Percentiles rank a stretch among this genome's conserved stretches.
Evolutionary conservation across 139 green algal species (phyloP).

Genomic region (Chlamydomonas incerta): DNA sequence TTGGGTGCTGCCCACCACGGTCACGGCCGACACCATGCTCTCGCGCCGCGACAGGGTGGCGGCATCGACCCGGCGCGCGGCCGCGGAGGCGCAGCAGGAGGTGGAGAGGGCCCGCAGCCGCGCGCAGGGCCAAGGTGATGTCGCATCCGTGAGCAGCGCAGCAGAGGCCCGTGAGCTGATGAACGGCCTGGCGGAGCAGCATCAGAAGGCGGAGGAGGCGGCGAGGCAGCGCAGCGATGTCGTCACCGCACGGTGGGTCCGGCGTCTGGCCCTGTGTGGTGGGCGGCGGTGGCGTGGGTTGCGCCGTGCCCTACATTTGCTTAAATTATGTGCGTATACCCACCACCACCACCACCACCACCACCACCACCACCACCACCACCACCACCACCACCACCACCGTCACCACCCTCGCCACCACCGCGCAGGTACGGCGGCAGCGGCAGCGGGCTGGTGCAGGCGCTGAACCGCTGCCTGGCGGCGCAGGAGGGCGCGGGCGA

Average conservation of each 20-base stretch:
- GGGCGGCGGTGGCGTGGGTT: too few relatives aligned
- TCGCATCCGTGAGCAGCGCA: background rate
- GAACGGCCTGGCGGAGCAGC: constrained; percentile 35
- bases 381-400: too few relatives aligned
- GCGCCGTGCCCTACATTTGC: too few relatives aligned
- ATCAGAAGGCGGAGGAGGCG: constrained; percentile 19
- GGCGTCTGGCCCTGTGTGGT: too few relatives aligned
- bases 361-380: too few relatives aligned
- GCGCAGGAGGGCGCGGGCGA: constrained; percentile 32
- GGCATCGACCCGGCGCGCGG: background rate
- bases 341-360: too few relatives aligned
- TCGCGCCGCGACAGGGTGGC: background rate
- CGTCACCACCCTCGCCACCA: background rate
- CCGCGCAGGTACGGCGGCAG: constrained; percentile 26
- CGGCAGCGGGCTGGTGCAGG: constrained; percentile 16
- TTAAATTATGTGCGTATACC: too few relatives aligned
- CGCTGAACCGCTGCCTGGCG: constrained; percentile 47
- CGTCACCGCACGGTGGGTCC: background rate
- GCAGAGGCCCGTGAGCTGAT: constrained; percentile 38
- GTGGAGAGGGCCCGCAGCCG: background rate
- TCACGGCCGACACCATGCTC: background rate
- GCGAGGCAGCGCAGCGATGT: constrained; percentile 36
- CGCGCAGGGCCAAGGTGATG: too few relatives aligned
- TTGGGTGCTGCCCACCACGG: too few relatives aligned
- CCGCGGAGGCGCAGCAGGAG: background rate